Evolutionary conservation across 1,284 basidiomycete genomes (phyloP), one percentile per base, ranked within the genome.

Genomic region (Hypsizygus ulmarius): DNA sequence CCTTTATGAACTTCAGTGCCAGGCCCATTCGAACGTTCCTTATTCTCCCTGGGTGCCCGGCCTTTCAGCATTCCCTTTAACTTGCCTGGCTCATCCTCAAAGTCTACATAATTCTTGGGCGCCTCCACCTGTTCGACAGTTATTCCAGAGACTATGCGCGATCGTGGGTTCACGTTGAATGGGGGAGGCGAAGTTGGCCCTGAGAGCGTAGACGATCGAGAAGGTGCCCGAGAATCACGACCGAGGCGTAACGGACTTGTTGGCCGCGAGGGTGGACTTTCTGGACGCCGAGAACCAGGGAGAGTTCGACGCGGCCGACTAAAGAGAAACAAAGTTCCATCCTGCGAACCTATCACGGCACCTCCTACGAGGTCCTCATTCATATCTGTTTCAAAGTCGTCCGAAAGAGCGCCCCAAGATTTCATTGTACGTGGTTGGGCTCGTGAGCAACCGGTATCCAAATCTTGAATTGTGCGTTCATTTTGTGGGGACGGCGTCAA

Each of bases 31-130:
- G 46, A 28, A 15, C 51, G 51, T 46, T 60, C 57, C 36, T 64
- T 61, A 44, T 68, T 73, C 38, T 78, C 75, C 55, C 71, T 76
- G 14, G 67, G 68, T 19, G 66, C 62, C 40, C 66, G 75, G 16
- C 77, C 78, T 58, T 81, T 81, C 25, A 90, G 64, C 62, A 90
- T 72, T 32, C 79, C 82, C 59, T 86, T 87, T 52, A 90, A 71
- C 55, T 80, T 82, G 47, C 81, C 83, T 4, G 83, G 73, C 60
- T 90, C 88, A 35, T 88, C 84, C 3, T 90, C 87, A 49, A 81
- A 88, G 57, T 90, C 87, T 2, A 90, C 82, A 57, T 77, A 82
- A 56, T 82, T 87, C 65, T 80, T 87, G 0, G 85, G 81, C 1
- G 84, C 85, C 61, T 87, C 82, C 0, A 77, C 84, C 52, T 77